Evolutionary conservation across 208 protist genomes (phyloP).

Genomic region (Trypanosoma scelopori): DNA sequence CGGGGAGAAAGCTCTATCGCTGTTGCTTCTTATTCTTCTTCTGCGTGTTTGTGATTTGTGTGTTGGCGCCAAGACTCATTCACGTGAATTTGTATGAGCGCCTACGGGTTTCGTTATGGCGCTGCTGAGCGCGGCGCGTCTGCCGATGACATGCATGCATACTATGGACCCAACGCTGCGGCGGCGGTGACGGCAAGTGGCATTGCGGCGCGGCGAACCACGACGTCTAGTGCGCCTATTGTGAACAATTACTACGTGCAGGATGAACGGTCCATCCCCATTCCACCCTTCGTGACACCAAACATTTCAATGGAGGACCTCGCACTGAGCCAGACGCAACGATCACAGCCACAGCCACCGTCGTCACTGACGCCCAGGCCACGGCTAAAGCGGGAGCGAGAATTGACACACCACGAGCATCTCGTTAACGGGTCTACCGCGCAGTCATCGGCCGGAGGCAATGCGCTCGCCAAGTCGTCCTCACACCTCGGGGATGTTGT

Average conservation of each 20-base stretch:
- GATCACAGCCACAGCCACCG: not conserved
- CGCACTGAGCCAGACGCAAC: slow-evolving; percentile 5
- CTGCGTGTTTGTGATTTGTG: not conserved
- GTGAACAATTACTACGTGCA: slow-evolving; percentile 21
- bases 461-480: no score
- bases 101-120: no score
- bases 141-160: no score
- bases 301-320: slow-evolving; percentile 21
- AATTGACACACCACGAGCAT: not conserved
- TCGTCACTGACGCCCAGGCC: not conserved
- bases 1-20: no score
- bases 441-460: not conserved
- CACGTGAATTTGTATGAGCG: no score
- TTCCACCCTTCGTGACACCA: slow-evolving; percentile 15
- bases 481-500: not conserved
- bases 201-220: not conserved
- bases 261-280: not conserved
- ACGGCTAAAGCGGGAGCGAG: not conserved
- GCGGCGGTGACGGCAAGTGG: no score
- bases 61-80: not conserved
- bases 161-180: no score
- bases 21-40: not conserved
- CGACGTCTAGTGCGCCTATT: slow-evolving; percentile 3
- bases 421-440: not conserved
- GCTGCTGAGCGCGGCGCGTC: no score